Base-by-base conservation (phyloP, 805 yeast genomes). In the Candida coquimbonensis region DNA sequence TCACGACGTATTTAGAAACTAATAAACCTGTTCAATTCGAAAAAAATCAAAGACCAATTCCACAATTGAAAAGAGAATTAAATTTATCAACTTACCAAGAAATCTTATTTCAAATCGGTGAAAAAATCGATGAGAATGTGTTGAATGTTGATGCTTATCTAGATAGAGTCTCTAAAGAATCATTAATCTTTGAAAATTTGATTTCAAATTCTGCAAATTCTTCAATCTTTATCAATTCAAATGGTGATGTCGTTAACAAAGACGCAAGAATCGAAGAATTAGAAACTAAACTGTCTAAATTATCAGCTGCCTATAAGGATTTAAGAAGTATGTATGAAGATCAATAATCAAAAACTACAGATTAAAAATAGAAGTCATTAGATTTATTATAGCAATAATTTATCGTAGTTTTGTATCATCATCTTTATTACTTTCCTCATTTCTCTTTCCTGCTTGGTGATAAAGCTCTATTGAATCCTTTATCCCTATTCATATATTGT, bases 21-120 rank as follows among this genome's bases (percentile, higher is more conserved):
- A n/a, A 42, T 4, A 44, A 44, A 1, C 49, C 43, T 19, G 45
- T 35, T 35, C 17, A 40, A 39, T 34, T 45, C 31, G 57, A 54
- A n/a, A 60, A 61, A 44, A 59, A 49, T 31, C 44, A 49, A 13
- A 56, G 57, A 45, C 62, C 75, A 24, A 69, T 84, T n/a, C 90
- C 90, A 0, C 70, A 69, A 8, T 70, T 85, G 50, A 85, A 83
- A 61, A 74, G 91, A 61, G 77, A 73, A 2, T 58, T 83, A 39
- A 71, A 67, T 4, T 73, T 72, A 33, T 57, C 63, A 49, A 57
- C 68, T 50, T 57, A 77, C 55, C 77, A 74, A 59, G 72, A 72
- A 59, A 54, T 78, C 44, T 50, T 63, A 51, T 57, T 47, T 43
- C 73, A 67, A 51, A 48, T 61, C 33, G 61, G 64, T 19, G 34